Base-by-base conservation (phyloP, 106 monocot genomes). In the Dioscorea dumetorum region DNA sequence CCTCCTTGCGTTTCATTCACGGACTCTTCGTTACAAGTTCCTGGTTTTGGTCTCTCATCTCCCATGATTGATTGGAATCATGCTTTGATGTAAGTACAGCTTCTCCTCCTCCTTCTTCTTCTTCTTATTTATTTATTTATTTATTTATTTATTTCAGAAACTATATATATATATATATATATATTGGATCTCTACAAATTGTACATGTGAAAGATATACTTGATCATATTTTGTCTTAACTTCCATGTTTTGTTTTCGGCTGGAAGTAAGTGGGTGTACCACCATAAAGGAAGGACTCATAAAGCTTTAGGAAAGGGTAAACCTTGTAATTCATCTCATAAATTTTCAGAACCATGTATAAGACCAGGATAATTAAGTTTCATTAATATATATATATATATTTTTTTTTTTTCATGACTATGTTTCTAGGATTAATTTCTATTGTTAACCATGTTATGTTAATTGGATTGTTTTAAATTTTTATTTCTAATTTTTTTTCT, bases 31-130 rank as follows among this genome's bases (percentile, higher is more conserved):
- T 31, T 71, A 12, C 61, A 49, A 20, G 60, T 61, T 22, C 8
- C 61, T 1, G 75, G 60, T 6, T 67, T 67, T 49, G 68, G 67
- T 13, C 61, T 66, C 12, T 49, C 74, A 4, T 67, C 68, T 51
- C 77, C 64, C 9, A 49, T 22, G 1, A 48, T 13, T 22, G 66
- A 77, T 49, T 77, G 77, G 77, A 71, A 58, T 57, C 77, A 77
- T 23, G 24, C 71, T 32, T 61, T 67, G 9, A 28, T 77, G 77
- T 77, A 28, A 77, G 73, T 5, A 41, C 41, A 41, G 3, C 10
- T 41, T 58, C 19, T 32, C 33, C 21, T 16, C 31, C 32, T 53
- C 35, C 15, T n/a, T 21, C 5, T n/a, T n/a, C 5, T n/a, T 57
- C 21, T 57, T n/a, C 6, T n/a, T 17, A 2, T 56, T 19, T 4